Evolutionary conservation across 495 filamentous ascomycete genomes (phyloP).

Genomic region (Staphylotrichum tortipilum): DNA sequence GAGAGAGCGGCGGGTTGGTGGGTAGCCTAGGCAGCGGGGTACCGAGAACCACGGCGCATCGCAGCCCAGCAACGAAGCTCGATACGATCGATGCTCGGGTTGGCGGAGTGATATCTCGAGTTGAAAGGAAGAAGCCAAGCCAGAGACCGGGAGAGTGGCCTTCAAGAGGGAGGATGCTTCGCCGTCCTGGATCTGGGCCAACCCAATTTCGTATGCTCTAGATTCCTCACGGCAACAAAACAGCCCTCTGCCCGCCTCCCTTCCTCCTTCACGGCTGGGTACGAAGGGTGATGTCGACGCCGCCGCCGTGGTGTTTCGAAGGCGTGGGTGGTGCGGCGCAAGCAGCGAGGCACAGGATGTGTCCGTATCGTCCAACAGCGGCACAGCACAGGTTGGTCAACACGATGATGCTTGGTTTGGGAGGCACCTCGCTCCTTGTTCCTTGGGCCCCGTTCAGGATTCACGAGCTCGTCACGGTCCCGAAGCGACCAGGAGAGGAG

Average conservation of each 20-base stretch:
- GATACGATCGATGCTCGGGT: background rate
- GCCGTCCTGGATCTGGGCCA: background rate
- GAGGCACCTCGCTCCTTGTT: background rate
- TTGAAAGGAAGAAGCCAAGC: background rate
- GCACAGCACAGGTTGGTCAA: background rate
- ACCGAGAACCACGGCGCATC: background rate
- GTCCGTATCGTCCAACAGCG: background rate
- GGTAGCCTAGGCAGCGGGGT: background rate
- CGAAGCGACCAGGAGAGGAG: background rate
- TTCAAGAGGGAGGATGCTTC: background rate
- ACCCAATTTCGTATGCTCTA: background rate
- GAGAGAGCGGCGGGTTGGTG: no score
- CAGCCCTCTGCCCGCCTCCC: background rate
- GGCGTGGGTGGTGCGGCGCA: conserved; percentile 1
- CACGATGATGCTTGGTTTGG: background rate
- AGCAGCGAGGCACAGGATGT: background rate
- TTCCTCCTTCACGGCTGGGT: background rate
- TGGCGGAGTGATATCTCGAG: background rate
- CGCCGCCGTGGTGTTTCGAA: background rate
- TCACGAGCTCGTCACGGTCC: background rate
- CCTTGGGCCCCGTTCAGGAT: background rate
- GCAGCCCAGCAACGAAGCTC: background rate
- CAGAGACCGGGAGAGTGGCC: background rate
- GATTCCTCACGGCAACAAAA: background rate
- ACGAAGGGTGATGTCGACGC: background rate